Evolutionary conservation across 768 basidiomycete genomes (phyloP).

Genomic region (Ramaria sp.): DNA sequence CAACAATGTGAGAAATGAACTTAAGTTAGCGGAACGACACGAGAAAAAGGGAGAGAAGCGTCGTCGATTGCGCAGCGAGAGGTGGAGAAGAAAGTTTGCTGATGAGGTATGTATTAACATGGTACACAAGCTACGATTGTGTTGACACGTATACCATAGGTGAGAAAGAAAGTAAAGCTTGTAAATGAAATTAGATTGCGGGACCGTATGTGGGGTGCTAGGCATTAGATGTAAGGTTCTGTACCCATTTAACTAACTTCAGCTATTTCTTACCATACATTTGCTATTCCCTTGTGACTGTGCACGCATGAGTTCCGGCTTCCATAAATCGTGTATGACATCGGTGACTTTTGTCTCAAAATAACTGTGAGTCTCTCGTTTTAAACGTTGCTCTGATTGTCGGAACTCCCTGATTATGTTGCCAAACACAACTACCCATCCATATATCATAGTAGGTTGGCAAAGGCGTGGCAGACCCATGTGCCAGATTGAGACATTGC

Average conservation of each 20-base stretch:
- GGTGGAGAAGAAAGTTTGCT: conserved; percentile 73
- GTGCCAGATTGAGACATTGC: neutral
- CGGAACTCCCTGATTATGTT: neutral
- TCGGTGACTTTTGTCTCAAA: neutral
- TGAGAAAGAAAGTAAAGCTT: conserved; percentile 72
- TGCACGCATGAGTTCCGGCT: neutral
- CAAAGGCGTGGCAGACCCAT: too few species aligned
- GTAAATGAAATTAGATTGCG: conserved; percentile 48
- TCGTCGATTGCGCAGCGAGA: conserved; percentile 58
- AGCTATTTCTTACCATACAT: neutral
- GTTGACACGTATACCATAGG: conserved; percentile 32
- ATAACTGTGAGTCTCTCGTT: neutral
- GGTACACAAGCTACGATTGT: conserved; percentile 3
- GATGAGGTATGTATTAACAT: conserved; percentile 45
- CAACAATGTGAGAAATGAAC: conserved; percentile 45
- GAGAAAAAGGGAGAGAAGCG: conserved; percentile 79
- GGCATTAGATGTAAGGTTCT: neutral
- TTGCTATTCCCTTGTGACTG: neutral
- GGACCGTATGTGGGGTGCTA: conserved; percentile 9
- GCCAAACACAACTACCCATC: neutral
- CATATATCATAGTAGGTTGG: neutral
- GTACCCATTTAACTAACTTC: neutral
- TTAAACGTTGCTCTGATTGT: neutral
- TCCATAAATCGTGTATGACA: neutral
- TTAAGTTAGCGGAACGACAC: conserved; percentile 46